These are phyloP conservation scores for Sporothrix luriei DNA, from an alignment of 2,329 filamentous ascomycete genomes.

Conservation along the genomic window DNA sequence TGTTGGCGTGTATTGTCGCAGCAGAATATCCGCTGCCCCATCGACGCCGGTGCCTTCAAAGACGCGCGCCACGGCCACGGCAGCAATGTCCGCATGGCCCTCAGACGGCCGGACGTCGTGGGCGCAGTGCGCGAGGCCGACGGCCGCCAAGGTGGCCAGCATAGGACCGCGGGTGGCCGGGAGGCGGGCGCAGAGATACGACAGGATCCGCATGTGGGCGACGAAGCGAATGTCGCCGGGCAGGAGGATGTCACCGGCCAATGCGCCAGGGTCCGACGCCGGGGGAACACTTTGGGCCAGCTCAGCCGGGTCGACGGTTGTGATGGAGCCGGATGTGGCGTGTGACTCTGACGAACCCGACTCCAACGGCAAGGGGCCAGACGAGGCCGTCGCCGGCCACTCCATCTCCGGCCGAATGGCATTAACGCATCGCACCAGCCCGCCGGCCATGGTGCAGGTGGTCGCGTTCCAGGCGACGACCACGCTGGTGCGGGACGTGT, in stretches of 20 bases:
- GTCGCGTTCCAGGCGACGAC: conserved; percentile 34
- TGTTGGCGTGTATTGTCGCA: conserved; percentile 30
- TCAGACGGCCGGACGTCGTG: conserved; percentile 37
- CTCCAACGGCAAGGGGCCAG: neutral
- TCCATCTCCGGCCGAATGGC: neutral
- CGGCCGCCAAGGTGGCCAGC: conserved; percentile 35
- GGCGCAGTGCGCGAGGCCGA: conserved; percentile 36
- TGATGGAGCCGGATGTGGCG: neutral
- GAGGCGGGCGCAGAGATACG: conserved; percentile 34
- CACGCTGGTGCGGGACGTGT: neutral
- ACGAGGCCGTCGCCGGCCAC: neutral
- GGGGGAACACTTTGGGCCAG: neutral
- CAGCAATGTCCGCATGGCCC: conserved; percentile 34
- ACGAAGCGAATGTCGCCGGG: conserved; percentile 37
- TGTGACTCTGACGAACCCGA: neutral
- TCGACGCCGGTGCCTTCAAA: conserved; percentile 34
- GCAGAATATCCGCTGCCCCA: conserved; percentile 33
- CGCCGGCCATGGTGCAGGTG: conserved; percentile 30
- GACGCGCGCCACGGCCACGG: conserved; percentile 33
- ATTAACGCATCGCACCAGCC: conserved; percentile 28
- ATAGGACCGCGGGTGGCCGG: conserved; percentile 34
- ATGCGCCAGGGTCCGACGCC: too few relatives aligned
- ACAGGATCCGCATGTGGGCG: conserved; percentile 36
- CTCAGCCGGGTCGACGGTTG: neutral
- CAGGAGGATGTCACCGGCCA: conserved; percentile 26